A percentile compares a stretch with the other conserved stretches of the same genome.
These are phyloP conservation scores for Syzygium oleosum DNA, from an alignment of 345 rosid genomes.

Conservation along the genomic window DNA sequence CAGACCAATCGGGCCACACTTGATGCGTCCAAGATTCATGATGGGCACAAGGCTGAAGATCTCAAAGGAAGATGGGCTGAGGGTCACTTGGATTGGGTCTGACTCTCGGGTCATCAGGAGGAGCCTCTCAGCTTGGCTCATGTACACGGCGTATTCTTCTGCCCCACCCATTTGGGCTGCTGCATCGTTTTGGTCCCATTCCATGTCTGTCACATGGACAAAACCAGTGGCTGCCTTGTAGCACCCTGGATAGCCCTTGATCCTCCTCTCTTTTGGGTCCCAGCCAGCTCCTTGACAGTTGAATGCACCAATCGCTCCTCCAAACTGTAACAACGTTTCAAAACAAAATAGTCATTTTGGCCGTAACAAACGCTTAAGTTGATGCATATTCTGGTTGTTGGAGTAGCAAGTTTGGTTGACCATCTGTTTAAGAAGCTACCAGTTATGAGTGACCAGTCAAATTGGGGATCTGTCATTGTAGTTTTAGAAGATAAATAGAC, in stretches of 20 bases:
- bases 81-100: conserved; percentile 27
- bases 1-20: conserved; percentile 62
- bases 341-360: not conserved
- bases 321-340: conserved; percentile 28
- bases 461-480: not conserved
- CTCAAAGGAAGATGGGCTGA: conserved; percentile 68
- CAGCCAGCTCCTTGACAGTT: conserved; percentile 95
- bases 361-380: not conserved
- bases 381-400: not conserved
- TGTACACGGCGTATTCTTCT: conserved; percentile 40
- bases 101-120: conserved; percentile 22
- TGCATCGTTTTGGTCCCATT: conserved; percentile 59
- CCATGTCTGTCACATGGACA: conserved; percentile 54
- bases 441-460: not conserved
- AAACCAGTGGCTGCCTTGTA: conserved; percentile 43
- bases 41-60: conserved; percentile 63
- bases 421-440: not conserved
- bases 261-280: conserved; percentile 43
- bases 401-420: not conserved
- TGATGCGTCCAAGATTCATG: conserved; percentile 12
- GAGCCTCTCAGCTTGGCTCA: conserved; percentile 36
- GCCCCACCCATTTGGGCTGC: conserved; percentile 14
- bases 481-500: not conserved
- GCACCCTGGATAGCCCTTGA: conserved; percentile 56
- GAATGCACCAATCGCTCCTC: conserved; percentile 83